Percentiles rank a stretch among this genome's conserved stretches.
phyloP scores from a whole-genome alignment of 1,284 basidiomycete species.

The Porodaedalea pini region DNA sequence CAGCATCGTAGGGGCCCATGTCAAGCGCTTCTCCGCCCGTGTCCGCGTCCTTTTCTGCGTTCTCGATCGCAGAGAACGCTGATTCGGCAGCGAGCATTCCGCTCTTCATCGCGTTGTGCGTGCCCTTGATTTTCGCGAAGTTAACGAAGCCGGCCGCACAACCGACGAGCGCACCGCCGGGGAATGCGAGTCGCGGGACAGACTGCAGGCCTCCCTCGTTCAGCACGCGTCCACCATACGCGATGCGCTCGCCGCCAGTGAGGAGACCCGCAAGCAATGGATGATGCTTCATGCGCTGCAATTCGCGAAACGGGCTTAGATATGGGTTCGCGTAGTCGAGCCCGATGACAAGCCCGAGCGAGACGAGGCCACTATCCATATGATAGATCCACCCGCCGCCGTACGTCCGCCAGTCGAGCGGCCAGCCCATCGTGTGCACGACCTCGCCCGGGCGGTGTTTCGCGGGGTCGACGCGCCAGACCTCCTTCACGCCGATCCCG shows the following conservation, averaged over 20 bases:
- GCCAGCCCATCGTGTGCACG: slow-evolving; percentile 94
- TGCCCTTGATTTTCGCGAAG: slow-evolving; percentile 98
- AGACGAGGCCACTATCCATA: slow-evolving; percentile 91
- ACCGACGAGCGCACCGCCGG: slow-evolving; percentile 92
- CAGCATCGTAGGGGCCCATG: slow-evolving; percentile 74
- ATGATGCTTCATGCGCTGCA: slow-evolving; percentile 97
- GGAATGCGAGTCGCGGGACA: slow-evolving; percentile 89
- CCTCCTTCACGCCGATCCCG: slow-evolving; percentile 95
- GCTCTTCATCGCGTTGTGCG: slow-evolving; percentile 99
- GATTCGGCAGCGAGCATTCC: slow-evolving; percentile 96
- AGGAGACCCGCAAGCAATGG: slow-evolving; percentile 85
- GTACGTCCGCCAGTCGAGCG: slow-evolving; percentile 82
- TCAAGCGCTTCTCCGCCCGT: slow-evolving; percentile 47
- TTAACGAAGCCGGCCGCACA: slow-evolving; percentile 97
- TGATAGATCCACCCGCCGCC: slow-evolving; percentile 96
- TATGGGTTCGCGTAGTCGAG: slow-evolving; percentile 96
- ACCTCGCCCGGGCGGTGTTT: slow-evolving; percentile 84
- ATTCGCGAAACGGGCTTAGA: slow-evolving; percentile 87
- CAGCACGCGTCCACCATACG: slow-evolving; percentile 88
- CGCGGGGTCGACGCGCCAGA: slow-evolving; percentile 85
- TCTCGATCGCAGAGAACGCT: slow-evolving; percentile 63
- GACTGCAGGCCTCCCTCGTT: slow-evolving; percentile 96
- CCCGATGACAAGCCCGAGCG: slow-evolving; percentile 89
- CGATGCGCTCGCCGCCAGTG: slow-evolving; percentile 72
- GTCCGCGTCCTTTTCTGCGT: slow-evolving; percentile 30